These are phyloP conservation scores for Morella rubra DNA, from an alignment of 306 rosid genomes.

Conservation along the genomic window DNA sequence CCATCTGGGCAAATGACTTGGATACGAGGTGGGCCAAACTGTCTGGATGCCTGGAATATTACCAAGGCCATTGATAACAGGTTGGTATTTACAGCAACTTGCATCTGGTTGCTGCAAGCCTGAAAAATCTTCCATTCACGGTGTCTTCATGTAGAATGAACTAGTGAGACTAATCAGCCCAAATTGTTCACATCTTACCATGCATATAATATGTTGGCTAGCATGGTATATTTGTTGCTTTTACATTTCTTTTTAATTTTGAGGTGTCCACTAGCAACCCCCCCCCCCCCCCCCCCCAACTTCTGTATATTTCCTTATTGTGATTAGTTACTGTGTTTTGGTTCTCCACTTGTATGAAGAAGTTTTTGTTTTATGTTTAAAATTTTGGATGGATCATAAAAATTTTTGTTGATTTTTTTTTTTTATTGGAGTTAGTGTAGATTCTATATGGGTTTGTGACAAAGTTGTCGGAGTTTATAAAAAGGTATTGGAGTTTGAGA, in stretches of 20 bases:
- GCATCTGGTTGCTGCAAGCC: neutral
- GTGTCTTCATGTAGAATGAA: neutral
- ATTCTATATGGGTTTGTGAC: too few species aligned
- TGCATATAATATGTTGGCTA: neutral
- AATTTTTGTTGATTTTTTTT: too few species aligned
- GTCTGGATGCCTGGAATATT: conserved; percentile 67
- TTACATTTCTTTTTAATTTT: neutral
- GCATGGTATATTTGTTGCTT: neutral
- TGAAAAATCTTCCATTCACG: neutral
- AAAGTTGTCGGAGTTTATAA: too few species aligned
- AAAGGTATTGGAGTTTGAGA: too few species aligned
- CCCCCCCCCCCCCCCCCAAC: too few species aligned
- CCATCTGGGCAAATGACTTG: conserved; percentile 97
- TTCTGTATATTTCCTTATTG: too few species aligned
- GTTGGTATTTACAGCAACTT: conserved; percentile 27
- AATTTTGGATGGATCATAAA: too few species aligned
- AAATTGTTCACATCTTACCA: neutral
- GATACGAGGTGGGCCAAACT: conserved; percentile 85
- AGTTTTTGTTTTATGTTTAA: neutral
- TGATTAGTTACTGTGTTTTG: too few species aligned
- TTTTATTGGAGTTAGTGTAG: too few species aligned
- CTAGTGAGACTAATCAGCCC: neutral
- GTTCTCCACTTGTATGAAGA: too few species aligned
- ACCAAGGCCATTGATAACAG: conserved; percentile 73
- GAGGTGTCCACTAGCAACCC: neutral